A percentile compares a stretch with the other conserved stretches of the same genome.
These are phyloP conservation scores for Physcomitrium patens DNA, from an alignment of 225 moss, liverwort and hornwort genomes.

Conservation along the genomic window DNA sequence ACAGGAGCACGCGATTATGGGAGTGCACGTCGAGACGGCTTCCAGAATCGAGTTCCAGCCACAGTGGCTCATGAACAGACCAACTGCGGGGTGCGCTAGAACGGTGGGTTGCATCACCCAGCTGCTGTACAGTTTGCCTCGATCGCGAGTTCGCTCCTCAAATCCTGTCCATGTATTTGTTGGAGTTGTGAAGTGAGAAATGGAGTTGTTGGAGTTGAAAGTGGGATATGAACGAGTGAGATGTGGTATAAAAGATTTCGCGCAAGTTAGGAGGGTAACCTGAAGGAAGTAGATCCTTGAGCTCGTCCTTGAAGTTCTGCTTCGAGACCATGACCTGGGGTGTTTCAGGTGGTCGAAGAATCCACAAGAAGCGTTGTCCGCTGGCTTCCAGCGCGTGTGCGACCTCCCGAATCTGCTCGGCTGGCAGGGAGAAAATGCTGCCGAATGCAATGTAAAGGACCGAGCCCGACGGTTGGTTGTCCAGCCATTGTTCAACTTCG, in stretches of 20 bases:
- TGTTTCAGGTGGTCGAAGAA: constrained; percentile 24
- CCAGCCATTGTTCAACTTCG: constrained; percentile 32
- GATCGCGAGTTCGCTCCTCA: constrained; percentile 37
- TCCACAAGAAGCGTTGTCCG: constrained; percentile 42
- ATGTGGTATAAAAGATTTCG: not conserved
- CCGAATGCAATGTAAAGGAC: constrained; percentile 42
- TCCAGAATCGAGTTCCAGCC: constrained; percentile 52
- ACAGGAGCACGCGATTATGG: constrained; percentile 28
- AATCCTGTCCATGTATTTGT: constrained; percentile 26
- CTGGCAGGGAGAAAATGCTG: constrained; percentile 17
- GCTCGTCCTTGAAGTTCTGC: constrained; percentile 21
- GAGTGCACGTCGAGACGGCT: constrained; percentile 30
- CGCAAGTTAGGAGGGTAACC: constrained; percentile 11
- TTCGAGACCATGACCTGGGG: constrained; percentile 38
- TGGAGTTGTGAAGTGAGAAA: not conserved
- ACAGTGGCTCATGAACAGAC: constrained; percentile 46
- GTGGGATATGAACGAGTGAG: not conserved
- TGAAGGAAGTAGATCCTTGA: constrained; percentile 39
- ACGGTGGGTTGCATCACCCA: constrained; percentile 41
- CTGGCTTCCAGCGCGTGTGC: constrained; percentile 45
- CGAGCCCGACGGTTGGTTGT: constrained; percentile 34
- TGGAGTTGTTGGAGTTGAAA: not conserved
- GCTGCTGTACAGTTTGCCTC: constrained; percentile 25
- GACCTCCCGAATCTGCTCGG: constrained; percentile 30
- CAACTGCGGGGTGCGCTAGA: constrained; percentile 36